Evolutionary conservation across 1,139 yeast genomes (phyloP), one percentile per base, ranked within the genome.

Genomic region (Yamadazyma epiphylla): DNA sequence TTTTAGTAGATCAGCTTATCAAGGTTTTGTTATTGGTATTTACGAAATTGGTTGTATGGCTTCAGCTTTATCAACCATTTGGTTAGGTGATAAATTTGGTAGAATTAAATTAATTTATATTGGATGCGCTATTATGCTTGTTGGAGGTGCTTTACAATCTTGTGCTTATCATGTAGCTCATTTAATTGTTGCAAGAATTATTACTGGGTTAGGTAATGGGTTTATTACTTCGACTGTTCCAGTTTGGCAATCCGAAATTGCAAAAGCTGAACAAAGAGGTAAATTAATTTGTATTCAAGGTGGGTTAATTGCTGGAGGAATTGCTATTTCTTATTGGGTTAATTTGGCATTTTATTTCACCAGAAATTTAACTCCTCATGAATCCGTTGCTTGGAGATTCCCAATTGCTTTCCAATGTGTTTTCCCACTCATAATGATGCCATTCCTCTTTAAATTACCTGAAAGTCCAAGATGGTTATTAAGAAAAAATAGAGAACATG

Each of bases 401-500:
- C 77, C 77, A 4, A 51, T 70, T 25, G 76, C 72, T 2, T 65
- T 70, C 50, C 70, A 64, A 41, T 49, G 58, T 34, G 34, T 62
- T 22, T 64, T 64, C 48, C 67, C 69, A 4, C 13, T 60, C 5
- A 24, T 51, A 9, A 49, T 55, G 27, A 37, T 62, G 10, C 48
- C 51, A 15, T 46, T 56, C 16, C 48, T 60, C 24, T 48, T 61
- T 31, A 46, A 49, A 34, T 53, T 67, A 19, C 78, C 78, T 3
- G 77, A 72, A 51, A 65, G 75, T 5, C 77, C 77, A 7, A 60
- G 76, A 44, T 70, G 74, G 72, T 53, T 70, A 30, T 48, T 69
- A 19, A 53, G 58, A 27, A 53, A 54, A 33, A 67, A 64, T 13
- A 53, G 65, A 34, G 47, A 52, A 16, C 60, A 58, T 4, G 81